Percentiles rank a stretch among this genome's conserved stretches.
These are phyloP conservation scores for Paragyromitra xinjiangensis DNA, from an alignment of 495 filamentous ascomycete species.

Conservation along the genomic window DNA sequence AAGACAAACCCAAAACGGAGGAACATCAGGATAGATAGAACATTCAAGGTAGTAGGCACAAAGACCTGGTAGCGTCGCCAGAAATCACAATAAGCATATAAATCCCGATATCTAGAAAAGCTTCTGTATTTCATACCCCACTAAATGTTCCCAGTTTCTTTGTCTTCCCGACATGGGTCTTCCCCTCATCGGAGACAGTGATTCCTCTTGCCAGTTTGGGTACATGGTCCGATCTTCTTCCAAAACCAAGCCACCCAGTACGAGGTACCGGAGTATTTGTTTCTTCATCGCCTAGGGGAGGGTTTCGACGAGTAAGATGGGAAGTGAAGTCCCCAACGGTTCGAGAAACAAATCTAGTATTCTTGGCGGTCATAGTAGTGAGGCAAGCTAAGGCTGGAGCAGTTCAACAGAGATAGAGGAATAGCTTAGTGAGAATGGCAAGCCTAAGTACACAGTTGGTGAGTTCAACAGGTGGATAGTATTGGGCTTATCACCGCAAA, in stretches of 20 bases:
- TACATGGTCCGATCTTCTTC: slow-evolving; percentile 8
- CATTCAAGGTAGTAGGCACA: slow-evolving; percentile 84
- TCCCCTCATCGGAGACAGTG: slow-evolving; percentile 45
- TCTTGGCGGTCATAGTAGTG: slow-evolving; percentile 40
- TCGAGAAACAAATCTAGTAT: slow-evolving; percentile 45
- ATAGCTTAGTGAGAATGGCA: not conserved
- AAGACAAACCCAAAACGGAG: slow-evolving; percentile 57
- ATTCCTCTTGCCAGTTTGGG: slow-evolving; percentile 34
- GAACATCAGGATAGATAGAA: slow-evolving; percentile 94
- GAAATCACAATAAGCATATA: not conserved
- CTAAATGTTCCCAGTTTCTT: slow-evolving; percentile 58
- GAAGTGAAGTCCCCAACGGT: slow-evolving; percentile 46
- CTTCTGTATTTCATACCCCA: slow-evolving; percentile 39
- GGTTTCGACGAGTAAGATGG: slow-evolving; percentile 37
- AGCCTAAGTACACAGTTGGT: not conserved
- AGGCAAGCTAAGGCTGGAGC: not conserved
- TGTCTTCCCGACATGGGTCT: slow-evolving; percentile 33
- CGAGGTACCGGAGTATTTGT: not conserved
- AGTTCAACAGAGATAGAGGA: not conserved
- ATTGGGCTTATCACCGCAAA: not conserved
- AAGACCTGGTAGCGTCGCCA: slow-evolving; percentile 65
- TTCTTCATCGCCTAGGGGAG: slow-evolving; percentile 38
- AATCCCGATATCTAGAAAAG: not conserved
- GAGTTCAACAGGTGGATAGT: not conserved
- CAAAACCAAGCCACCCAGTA: slow-evolving; percentile 31